Evolutionary conservation across 2,329 filamentous ascomycete genomes (phyloP).

Genomic region (Thielaviopsis populi): DNA sequence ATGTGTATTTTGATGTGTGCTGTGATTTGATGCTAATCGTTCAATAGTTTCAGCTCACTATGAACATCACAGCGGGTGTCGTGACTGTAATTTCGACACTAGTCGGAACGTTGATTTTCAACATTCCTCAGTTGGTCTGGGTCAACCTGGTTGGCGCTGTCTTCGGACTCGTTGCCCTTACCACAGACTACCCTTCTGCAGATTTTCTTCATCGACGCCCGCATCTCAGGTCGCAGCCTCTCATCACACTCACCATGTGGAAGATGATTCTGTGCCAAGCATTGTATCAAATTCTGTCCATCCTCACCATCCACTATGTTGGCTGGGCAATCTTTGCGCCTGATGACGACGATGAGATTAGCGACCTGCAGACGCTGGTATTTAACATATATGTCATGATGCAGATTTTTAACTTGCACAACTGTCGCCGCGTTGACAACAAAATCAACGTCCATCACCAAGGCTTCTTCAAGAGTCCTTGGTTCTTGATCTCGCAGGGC

Average conservation of each 20-base stretch:
- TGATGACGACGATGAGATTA: slow-evolving; percentile 25
- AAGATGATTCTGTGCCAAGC: slow-evolving; percentile 51
- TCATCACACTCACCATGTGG: slow-evolving; percentile 59
- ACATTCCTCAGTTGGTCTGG: slow-evolving; percentile 44
- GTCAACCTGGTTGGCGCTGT: slow-evolving; percentile 48
- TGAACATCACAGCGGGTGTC: slow-evolving; percentile 46
- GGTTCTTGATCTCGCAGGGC: slow-evolving; percentile 55
- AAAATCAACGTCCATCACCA: slow-evolving; percentile 67
- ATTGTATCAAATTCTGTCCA: slow-evolving; percentile 43
- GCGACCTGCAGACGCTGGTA: slow-evolving; percentile 42
- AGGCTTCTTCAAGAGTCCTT: slow-evolving; percentile 56
- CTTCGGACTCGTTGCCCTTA: slow-evolving; percentile 38
- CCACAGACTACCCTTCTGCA: slow-evolving; percentile 26
- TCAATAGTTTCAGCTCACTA: slow-evolving; percentile 40
- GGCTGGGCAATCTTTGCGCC: slow-evolving; percentile 37
- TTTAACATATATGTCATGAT: slow-evolving; percentile 61
- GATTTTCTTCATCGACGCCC: slow-evolving; percentile 23
- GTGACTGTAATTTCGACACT: slow-evolving; percentile 43
- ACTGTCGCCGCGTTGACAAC: slow-evolving; percentile 48
- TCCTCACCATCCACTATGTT: slow-evolving; percentile 46
- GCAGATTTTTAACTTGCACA: slow-evolving; percentile 58
- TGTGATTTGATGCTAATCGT: neutral
- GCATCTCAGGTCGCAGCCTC: slow-evolving; percentile 48
- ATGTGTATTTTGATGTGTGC: neutral
- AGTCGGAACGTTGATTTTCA: slow-evolving; percentile 37